phyloP scores from a whole-genome alignment of 257 asterid species.

The Mentha longifolia region DNA sequence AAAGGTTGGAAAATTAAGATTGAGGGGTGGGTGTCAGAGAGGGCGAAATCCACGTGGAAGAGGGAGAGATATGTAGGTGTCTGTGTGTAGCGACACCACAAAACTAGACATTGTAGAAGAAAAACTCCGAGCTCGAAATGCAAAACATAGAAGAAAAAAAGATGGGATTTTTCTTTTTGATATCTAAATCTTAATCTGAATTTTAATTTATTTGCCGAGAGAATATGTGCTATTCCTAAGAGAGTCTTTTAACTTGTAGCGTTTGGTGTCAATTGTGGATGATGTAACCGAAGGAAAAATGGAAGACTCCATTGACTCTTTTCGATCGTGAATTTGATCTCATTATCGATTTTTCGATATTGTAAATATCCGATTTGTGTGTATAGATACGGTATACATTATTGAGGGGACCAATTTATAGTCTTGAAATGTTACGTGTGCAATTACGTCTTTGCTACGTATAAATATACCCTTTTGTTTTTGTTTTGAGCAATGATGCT shows the following conservation, averaged over 20 bases:
- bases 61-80: slow-evolving; percentile 46
- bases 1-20: slow-evolving; percentile 1
- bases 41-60: slow-evolving; percentile 61
- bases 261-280: slow-evolving; percentile 28
- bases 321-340: not conserved
- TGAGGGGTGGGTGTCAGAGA: slow-evolving; percentile 26
- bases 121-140: slow-evolving; percentile 5
- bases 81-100: not conserved
- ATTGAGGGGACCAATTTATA: not conserved
- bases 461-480: not conserved
- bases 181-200: not conserved
- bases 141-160: slow-evolving; percentile 6
- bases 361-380: not conserved
- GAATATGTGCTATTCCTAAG: not conserved
- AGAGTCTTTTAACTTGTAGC: slow-evolving; percentile 17
- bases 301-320: not conserved
- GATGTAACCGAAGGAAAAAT: slow-evolving; percentile 38
- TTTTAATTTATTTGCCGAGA: not conserved
- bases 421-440: not conserved
- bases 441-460: not conserved
- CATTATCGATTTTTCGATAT: not conserved
- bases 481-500: no score
- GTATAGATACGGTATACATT: not conserved
- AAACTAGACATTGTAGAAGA: slow-evolving; percentile 24
- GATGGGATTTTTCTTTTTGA: slow-evolving; percentile 4